Percentiles rank a stretch among this genome's conserved stretches.
phyloP scores from a whole-genome alignment of 2,329 filamentous ascomycete species.

The Botrytis sinoallii region DNA sequence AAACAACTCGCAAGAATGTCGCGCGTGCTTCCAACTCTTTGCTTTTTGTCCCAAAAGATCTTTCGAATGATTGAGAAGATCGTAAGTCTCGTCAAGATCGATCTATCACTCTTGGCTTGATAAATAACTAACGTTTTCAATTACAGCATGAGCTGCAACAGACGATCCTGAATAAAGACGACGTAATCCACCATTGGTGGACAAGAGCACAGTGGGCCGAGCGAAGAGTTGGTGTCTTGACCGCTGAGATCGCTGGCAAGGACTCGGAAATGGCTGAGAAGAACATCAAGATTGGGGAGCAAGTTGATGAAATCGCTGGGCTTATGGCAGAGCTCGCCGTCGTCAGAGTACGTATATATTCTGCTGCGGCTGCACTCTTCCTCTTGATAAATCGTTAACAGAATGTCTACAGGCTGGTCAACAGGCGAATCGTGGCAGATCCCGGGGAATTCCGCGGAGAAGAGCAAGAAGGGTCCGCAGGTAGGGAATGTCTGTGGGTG shows the following conservation, averaged over 20 bases:
- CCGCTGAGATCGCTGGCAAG: neutral
- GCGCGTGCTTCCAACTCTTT: neutral
- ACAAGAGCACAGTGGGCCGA: neutral
- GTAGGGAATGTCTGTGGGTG: neutral
- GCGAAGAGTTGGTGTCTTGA: neutral
- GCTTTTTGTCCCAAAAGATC: too few species aligned
- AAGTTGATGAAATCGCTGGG: neutral
- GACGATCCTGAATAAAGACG: neutral
- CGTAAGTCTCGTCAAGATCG: neutral
- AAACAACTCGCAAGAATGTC: neutral
- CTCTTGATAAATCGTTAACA: neutral
- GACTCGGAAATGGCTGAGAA: neutral
- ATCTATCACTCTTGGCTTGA: neutral
- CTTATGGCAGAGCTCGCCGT: neutral
- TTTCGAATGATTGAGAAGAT: neutral
- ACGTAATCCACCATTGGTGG: neutral
- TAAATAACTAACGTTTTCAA: neutral
- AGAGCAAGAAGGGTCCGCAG: too few species aligned
- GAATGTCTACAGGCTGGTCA: neutral
- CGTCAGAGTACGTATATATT: neutral
- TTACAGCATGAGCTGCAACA: neutral
- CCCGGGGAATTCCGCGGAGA: neutral
- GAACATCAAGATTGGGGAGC: neutral
- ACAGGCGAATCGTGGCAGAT: neutral
- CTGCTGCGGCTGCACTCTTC: neutral